Evolutionary conservation across 176 grass and related monocot genomes (phyloP).

Genomic region (Avena eriantha): DNA sequence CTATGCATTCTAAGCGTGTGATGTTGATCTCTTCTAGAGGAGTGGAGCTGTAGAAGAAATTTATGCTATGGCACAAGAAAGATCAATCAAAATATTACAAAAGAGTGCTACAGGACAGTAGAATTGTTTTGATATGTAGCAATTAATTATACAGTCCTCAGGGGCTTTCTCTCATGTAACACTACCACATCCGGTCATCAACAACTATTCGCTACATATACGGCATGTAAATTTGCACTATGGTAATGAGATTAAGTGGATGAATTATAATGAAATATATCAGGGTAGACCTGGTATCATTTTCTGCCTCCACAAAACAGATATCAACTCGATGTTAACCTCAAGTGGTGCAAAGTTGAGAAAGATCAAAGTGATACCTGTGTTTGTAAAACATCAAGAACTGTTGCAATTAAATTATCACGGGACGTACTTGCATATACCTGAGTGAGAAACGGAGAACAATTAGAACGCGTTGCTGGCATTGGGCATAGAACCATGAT

Average conservation of each 20-base stretch:
- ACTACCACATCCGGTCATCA: conserved; percentile 21
- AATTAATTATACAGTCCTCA: conserved; percentile 13
- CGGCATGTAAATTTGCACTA: conserved; percentile 19
- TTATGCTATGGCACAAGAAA: neutral
- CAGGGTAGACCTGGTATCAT: conserved; percentile 9
- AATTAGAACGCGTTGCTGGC: conserved; percentile 39
- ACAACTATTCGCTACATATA: conserved; percentile 1
- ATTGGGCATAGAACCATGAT: conserved; percentile 5
- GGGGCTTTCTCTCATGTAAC: conserved; percentile 11
- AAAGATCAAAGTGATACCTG: conserved; percentile 58
- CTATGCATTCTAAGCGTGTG: neutral
- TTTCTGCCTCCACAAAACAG: conserved; percentile 21
- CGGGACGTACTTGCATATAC: conserved; percentile 98
- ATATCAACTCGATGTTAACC: conserved; percentile 34
- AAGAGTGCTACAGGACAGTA: conserved; percentile 29
- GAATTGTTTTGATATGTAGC: conserved; percentile 3
- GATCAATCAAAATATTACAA: conserved; percentile 1
- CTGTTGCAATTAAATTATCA: conserved; percentile 92
- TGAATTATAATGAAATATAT: conserved; percentile 37
- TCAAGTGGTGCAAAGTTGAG: conserved; percentile 30
- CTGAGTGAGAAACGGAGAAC: conserved; percentile 53
- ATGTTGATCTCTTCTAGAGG: conserved; percentile 8
- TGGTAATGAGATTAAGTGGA: conserved; percentile 7
- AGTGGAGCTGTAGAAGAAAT: conserved; percentile 14
- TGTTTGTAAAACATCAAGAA: conserved; percentile 87